A percentile compares a stretch with the other conserved stretches of the same genome.
phyloP scores from a whole-genome alignment of 129 eudicot species.

The Deinandra increscens region DNA sequence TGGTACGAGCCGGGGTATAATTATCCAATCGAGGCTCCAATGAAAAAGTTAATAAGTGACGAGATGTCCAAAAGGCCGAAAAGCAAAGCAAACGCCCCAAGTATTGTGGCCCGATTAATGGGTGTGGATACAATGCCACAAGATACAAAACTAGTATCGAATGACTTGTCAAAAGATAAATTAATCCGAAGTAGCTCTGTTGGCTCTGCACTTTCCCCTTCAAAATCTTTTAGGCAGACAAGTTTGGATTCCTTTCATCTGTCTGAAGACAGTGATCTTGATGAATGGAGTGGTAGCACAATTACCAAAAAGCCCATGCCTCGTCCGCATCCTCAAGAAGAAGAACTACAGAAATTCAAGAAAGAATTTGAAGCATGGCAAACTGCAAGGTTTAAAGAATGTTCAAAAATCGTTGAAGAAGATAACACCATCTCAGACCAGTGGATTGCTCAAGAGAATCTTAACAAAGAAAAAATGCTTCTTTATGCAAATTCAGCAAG shows the following conservation, averaged over 20 bases:
- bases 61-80: conserved; percentile 63
- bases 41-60: conserved; percentile 78
- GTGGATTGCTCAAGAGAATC: conserved; percentile 76
- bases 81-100: conserved; percentile 57
- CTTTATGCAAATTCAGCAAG: conserved; percentile 47
- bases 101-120: conserved; percentile 92
- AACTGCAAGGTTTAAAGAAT: conserved; percentile 74
- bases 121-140: conserved; percentile 76
- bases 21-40: conserved; percentile 62
- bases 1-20: conserved; percentile 40
- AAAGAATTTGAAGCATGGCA: conserved; percentile 97
- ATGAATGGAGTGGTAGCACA: conserved; percentile 39
- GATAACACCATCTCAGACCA: conserved; percentile 45
- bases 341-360: conserved; percentile 90
- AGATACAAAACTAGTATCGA: conserved; percentile 42
- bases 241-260: conserved; percentile 36
- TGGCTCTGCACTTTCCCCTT: conserved; percentile 29
- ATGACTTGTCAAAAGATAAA: conserved; percentile 36
- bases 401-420: conserved; percentile 62
- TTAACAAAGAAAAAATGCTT: conserved; percentile 71
- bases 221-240: conserved; percentile 37
- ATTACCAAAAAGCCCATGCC: conserved; percentile 45
- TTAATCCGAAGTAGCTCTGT: conserved; percentile 38
- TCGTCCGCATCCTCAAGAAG: conserved; percentile 97
- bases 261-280: conserved; percentile 34